Percentiles rank a stretch among this genome's conserved stretches.
Conservation (phyloP, 108 stramenopile genomes). For the Licmophora abbreviata region DNA sequence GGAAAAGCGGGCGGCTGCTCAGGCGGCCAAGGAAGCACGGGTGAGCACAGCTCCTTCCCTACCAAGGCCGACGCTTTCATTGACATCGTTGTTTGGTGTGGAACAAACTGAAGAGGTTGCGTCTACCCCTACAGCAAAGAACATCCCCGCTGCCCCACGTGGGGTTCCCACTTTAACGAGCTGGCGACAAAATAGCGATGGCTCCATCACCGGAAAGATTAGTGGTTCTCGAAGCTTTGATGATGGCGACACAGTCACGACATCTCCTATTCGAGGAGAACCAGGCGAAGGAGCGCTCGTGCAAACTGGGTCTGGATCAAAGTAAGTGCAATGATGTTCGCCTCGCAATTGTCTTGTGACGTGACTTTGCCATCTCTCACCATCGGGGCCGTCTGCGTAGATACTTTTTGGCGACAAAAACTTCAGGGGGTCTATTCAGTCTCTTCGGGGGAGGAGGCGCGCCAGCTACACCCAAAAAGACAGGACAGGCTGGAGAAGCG, state of each 20-base stretch:
- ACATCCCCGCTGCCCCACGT: constrained; percentile 11
- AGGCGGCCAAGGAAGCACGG: neutral
- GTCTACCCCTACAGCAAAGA: constrained; percentile 4
- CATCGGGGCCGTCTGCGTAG: too few relatives aligned
- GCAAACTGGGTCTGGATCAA: constrained; percentile 2
- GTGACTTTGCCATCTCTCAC: too few relatives aligned
- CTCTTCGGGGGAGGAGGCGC: constrained; percentile 1
- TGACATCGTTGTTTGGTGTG: too few relatives aligned
- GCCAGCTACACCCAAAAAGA: neutral
- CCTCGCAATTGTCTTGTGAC: too few relatives aligned
- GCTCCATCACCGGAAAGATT: constrained; percentile 48
- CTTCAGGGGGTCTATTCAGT: neutral
- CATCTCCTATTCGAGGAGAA: constrained; percentile 34
- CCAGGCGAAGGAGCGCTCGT: constrained; percentile 1
- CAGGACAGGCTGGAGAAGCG: neutral
- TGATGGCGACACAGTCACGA: constrained; percentile 51
- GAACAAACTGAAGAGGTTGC: too few relatives aligned
- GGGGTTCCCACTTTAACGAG: constrained; percentile 25
- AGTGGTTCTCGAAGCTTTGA: constrained; percentile 44
- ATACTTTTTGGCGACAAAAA: too few relatives aligned
- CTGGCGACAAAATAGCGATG: constrained; percentile 54
- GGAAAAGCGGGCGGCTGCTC: constrained; percentile 8
- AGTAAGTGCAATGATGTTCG: too few relatives aligned
- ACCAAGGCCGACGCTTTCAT: too few relatives aligned
- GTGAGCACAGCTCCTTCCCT: too few relatives aligned